A percentile compares a stretch with the other conserved stretches of the same genome.
Conservation (phyloP, 73 alveolate genomes). For the Tetrahymena malaccensis region DNA sequence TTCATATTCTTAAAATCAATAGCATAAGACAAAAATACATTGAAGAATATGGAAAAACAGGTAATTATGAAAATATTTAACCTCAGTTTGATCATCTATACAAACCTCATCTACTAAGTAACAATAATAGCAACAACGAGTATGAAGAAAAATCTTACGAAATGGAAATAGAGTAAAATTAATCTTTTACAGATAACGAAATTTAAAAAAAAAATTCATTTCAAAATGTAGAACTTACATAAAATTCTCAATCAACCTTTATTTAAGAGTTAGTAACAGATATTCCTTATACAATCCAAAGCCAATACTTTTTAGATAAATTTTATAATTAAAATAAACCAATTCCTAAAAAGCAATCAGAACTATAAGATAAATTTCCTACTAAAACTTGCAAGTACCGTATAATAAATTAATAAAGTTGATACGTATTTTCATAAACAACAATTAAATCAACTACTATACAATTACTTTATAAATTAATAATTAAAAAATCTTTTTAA, state of each 20-base stretch:
- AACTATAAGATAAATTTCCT: not conserved
- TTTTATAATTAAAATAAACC: not conserved
- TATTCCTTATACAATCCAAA: not conserved
- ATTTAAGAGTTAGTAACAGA: not conserved
- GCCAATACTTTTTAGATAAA: not conserved
- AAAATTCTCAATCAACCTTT: not conserved
- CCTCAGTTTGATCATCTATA: not conserved
- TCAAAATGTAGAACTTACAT: not conserved
- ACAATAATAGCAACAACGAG: not conserved
- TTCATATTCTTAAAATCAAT: not conserved
- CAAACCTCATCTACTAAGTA: not conserved
- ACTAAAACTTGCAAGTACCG: not conserved
- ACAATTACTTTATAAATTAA: no score
- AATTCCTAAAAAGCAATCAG: not conserved
- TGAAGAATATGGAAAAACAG: not conserved
- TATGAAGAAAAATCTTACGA: not conserved
- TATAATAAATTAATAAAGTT: not conserved
- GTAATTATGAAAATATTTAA: not conserved
- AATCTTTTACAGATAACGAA: not conserved
- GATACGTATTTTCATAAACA: not conserved
- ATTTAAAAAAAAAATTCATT: no score
- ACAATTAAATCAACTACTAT: not conserved
- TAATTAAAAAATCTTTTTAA: no score
- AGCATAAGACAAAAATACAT: not conserved
- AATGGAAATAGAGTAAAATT: not conserved